Evolutionary conservation across 768 basidiomycete genomes (phyloP), one percentile per base, ranked within the genome.

Genomic region (Kondoa malvinella): DNA sequence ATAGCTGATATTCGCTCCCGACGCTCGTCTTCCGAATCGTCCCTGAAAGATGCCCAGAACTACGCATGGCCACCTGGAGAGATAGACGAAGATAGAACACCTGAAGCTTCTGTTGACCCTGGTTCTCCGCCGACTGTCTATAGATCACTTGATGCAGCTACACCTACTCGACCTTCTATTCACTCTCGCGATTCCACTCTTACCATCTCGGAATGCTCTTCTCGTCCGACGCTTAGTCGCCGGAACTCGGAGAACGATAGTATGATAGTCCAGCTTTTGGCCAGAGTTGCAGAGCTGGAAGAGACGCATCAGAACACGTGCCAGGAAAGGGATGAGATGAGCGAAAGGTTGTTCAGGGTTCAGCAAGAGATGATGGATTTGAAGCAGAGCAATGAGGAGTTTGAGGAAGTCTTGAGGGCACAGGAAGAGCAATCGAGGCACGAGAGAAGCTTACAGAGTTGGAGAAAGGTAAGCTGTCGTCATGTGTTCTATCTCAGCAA

Each of bases 211-310:
- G 58, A 25, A 60, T 60, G 14, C 25, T 25, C 25, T 60, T 31
- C 58, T 14, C 58, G 21, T 50, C 21, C 21, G 21, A 50, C 40
- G n/a, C 40, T 8, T 21, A 50, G 40, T 21, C 21, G 21, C 40
- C 40, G 40, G 15, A 60, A 14, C 58, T 14, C 58, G 14, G 8
- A 8, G 12, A 34, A 32, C 61, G 8, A 27, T 8, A 17, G n/a
- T 8, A 27, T 63, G 27, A 33, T 63, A 3, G 16, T 63, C 16
- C 16, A 63, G 32, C 61, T 63, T 16, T 31, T 16, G 26, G 12
- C 26, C 30, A 27, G n/a, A 32, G n/a, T 63, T 15, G 61, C 61
- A 17, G 61, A 63, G 14, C n/a, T 63, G 30, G 61, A 63, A 33
- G 61, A 63, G 3, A 30, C 14, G 27, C 3, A 63, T 32, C 16